Evolutionary conservation across 805 yeast species (phyloP), one percentile per base, ranked within the genome.

Genomic region (Starmerella apicola): DNA sequence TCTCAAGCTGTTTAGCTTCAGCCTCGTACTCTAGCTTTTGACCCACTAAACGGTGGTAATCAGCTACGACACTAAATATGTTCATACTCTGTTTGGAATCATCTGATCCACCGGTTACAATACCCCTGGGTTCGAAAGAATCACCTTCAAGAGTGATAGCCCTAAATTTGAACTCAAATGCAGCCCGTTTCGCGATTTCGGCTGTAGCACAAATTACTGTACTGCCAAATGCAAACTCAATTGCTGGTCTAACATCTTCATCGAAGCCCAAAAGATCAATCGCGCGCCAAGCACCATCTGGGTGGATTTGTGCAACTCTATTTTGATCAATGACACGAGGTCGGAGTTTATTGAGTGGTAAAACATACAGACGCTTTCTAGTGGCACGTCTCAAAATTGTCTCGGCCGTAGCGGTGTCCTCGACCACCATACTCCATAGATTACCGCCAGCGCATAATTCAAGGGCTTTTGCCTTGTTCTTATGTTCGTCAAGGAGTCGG

Each of bases 391-490:
- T 91, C 30, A 91, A 66, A 8, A 91, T 60, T 41, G 77, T 79
- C 0, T 94, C 70, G n/a, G 94, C 97, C 3, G 83, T 78, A 16
- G 65, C 73, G 43, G 88, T 93, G 45, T 74, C 78, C 51, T 85
- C 96, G 23, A 93, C 97, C 37, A 91, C 84, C 26, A 93, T 81
- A 53, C 86, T 85, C 58, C 75, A 93, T 23, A 93, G 60, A 50
- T 86, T 68, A 4, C 88, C 93, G 35, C 98, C 99, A 2, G 96
- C 98, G 56, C 94, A 79, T 2, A 83, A 79, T 59, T 91, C 96
- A 26, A 91, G 64, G 1, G 99, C 98, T 20, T 78, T 67, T 1
- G 94, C 78, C 39, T 77, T 74, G 20, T 72, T 70, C 39, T 61
- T 56, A 36, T 78, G 72, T 1, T 65, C 56, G 32, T 76, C 74